Base-by-base conservation (phyloP, 805 yeast genomes). In the Blastobotrys attinorum region DNA sequence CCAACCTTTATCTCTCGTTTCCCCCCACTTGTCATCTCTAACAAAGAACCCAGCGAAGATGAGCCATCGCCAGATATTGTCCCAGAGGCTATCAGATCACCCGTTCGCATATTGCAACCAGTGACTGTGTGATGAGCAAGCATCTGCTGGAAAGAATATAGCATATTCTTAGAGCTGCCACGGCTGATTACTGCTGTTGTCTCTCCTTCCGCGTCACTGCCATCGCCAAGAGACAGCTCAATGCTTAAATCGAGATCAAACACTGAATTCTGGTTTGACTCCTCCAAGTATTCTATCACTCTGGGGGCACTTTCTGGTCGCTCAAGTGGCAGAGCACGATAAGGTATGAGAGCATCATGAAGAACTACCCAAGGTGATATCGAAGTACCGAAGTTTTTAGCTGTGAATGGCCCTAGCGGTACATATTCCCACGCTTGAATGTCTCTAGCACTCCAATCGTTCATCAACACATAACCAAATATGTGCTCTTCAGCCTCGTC, bases 391-490 rank as follows among this genome's bases (percentile, higher is more conserved):
- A 55, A 55, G 39, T 53, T 55, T 43, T 55, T 55, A 2, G 54
- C 50, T 11, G 53, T 39, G 40, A 54, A 55, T 2, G 59, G 59
- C 1, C 59, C 59, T 5, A 55, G 51, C 3, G 59, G 59, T 7
- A 52, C 54, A 23, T 50, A 52, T 25, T 55, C 59, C 58, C 58
- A 55, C 3, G 56, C 53, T 37, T 55, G 59, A 23, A 55, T 40
- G 29, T 55, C 59, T 33, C 59, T 34, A 3, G 59, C 57, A 18
- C 51, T 48, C 58, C 58, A 55, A 34, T 55, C 59, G 39, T 55
- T 55, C 53, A 55, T 44, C 13, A 55, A 21, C 13, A 55, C 59
- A 31, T 45, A 55, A 2, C 59, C 59, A 41, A 55, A 55, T 8
- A 55, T 51, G 33, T 53, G 45, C 3, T 55, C 40, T 15, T 43